Evolutionary conservation across 257 asterid species (phyloP).

Genomic region (Capsicum pubescens): DNA sequence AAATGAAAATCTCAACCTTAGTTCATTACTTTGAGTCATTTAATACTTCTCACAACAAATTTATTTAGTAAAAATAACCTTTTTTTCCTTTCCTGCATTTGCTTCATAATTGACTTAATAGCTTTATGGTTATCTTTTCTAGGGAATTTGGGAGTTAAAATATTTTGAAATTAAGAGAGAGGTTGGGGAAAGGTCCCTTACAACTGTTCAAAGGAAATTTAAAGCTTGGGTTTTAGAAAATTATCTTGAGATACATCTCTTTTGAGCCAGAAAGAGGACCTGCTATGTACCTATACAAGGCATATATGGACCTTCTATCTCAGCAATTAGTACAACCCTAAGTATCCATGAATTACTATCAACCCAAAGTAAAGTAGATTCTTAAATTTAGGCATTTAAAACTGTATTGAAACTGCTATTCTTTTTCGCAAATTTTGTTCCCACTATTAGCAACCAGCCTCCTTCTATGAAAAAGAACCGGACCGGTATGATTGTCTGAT

Average conservation of each 20-base stretch:
- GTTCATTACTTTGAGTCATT: background rate
- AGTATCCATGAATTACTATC: constrained; percentile 42
- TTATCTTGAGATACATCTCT: constrained; percentile 76
- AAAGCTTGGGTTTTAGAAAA: constrained; percentile 60
- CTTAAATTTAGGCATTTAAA: background rate
- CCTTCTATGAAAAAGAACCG: constrained; percentile 39
- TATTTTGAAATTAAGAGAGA: constrained; percentile 70
- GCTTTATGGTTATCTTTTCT: constrained; percentile 21
- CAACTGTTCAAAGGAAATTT: constrained; percentile 53
- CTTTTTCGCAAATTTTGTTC: constrained; percentile 54
- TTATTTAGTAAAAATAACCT: background rate
- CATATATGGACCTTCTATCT: constrained; percentile 71
- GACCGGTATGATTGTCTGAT: constrained; percentile 65
- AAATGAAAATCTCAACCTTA: background rate
- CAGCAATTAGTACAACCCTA: constrained; percentile 79
- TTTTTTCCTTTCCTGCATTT: background rate
- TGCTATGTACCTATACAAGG: constrained; percentile 77
- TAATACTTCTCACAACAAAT: background rate
- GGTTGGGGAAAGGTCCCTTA: constrained; percentile 54
- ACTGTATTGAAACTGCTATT: background rate
- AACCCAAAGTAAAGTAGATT: background rate
- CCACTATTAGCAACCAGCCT: constrained; percentile 57
- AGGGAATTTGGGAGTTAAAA: constrained; percentile 60
- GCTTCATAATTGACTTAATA: background rate
- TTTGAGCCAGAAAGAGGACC: constrained; percentile 94